Evolutionary conservation across 805 yeast species (phyloP).

Genomic region (Nakazawaea ishiwadae): DNA sequence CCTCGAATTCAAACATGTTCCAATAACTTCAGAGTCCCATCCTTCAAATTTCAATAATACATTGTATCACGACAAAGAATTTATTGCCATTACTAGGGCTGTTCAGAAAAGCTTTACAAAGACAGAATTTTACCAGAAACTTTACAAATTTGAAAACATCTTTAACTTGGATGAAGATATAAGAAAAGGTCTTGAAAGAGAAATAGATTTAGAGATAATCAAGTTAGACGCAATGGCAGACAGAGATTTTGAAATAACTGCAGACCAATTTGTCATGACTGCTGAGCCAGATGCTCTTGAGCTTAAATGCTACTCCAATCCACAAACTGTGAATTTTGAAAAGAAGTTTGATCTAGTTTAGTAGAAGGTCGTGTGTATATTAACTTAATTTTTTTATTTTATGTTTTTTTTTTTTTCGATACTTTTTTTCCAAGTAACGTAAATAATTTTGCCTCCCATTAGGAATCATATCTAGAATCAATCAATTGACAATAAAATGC

Average conservation of each 20-base stretch:
- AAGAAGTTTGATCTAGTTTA: slow-evolving; percentile 13
- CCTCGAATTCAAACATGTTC: slow-evolving; percentile 47
- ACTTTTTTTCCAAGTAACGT: not conserved
- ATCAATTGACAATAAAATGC: slow-evolving; percentile 47
- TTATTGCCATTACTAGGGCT: slow-evolving; percentile 19
- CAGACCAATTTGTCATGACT: slow-evolving; percentile 9
- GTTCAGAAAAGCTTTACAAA: slow-evolving; percentile 14
- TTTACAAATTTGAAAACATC: slow-evolving; percentile 7
- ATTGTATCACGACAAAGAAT: slow-evolving; percentile 34
- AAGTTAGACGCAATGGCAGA: not conserved
- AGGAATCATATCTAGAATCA: not conserved
- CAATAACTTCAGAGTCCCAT: slow-evolving; percentile 19
- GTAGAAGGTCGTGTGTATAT: not conserved
- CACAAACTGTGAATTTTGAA: slow-evolving; percentile 22
- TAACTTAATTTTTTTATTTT: not conserved
- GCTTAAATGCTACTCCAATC: slow-evolving; percentile 19
- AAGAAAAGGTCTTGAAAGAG: slow-evolving; percentile 3
- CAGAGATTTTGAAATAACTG: not conserved
- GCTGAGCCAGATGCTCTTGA: slow-evolving; percentile 13
- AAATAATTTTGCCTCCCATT: slow-evolving; percentile 11
- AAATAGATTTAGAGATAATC: slow-evolving; percentile 6
- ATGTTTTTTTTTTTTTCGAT: not conserved
- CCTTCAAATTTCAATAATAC: slow-evolving; percentile 19
- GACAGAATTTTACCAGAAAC: slow-evolving; percentile 7
- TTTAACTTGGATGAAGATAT: slow-evolving; percentile 6